Percentiles rank a stretch among this genome's conserved stretches.
These are phyloP conservation scores for Tolypocladium inflatum DNA, from an alignment of 2,329 filamentous ascomycete species.

Conservation along the genomic window DNA sequence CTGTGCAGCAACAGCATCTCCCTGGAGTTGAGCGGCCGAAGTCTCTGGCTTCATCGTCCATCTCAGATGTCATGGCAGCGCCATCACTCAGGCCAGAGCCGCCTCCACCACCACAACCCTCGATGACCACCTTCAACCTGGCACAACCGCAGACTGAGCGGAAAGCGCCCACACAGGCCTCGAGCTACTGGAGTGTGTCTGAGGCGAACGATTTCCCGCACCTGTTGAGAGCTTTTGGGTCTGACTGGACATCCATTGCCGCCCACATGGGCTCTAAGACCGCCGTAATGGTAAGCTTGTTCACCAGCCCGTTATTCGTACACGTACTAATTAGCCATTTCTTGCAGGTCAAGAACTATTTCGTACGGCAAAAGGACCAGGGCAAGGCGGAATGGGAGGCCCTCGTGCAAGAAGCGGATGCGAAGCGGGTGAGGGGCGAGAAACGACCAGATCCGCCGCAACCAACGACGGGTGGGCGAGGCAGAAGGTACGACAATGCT, in stretches of 20 bases:
- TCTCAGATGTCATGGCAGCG: conserved; percentile 46
- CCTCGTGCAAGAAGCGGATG: conserved; percentile 51
- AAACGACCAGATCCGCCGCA: conserved; percentile 49
- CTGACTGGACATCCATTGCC: conserved; percentile 68
- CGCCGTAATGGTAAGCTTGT: conserved; percentile 62
- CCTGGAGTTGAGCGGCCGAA: conserved; percentile 25
- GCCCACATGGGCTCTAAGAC: conserved; percentile 77
- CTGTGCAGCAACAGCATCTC: conserved; percentile 17
- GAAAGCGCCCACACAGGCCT: conserved; percentile 49
- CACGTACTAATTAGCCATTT: conserved; percentile 4
- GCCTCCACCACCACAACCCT: conserved; percentile 34
- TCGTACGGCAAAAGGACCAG: conserved; percentile 51
- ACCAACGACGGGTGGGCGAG: conserved; percentile 38
- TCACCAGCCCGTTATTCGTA: neutral
- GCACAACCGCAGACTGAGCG: conserved; percentile 36
- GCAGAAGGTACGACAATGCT: conserved; percentile 39
- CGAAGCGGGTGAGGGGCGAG: conserved; percentile 45
- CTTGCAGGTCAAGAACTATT: conserved; percentile 58
- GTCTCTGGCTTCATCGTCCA: conserved; percentile 24
- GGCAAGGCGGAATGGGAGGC: conserved; percentile 49
- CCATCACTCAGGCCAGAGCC: conserved; percentile 47
- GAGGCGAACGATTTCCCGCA: conserved; percentile 70
- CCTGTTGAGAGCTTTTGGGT: conserved; percentile 65
- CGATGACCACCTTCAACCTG: conserved; percentile 42
- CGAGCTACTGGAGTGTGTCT: conserved; percentile 81